These are phyloP conservation scores for Nadsonia commutata DNA, from an alignment of 1,139 yeast genomes.

Conservation along the genomic window DNA sequence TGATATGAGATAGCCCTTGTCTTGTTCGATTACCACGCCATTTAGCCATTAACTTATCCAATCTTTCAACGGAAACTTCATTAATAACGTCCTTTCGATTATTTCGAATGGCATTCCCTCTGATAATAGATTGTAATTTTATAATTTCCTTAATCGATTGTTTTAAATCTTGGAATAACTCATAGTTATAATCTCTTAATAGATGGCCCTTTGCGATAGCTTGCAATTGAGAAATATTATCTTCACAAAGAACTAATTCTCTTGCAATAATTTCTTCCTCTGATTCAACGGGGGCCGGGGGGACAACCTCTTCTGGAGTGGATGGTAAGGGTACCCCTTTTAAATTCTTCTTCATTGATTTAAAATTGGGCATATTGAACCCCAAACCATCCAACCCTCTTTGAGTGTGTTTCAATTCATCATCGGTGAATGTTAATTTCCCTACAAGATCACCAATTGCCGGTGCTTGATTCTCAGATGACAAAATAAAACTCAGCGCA, in stretches of 20 bases:
- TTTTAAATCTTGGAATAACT: not conserved
- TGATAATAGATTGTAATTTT: too few relatives aligned
- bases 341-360: slow-evolving; percentile 26
- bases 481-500: slow-evolving; percentile 65
- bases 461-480: slow-evolving; percentile 42
- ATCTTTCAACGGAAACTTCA: too few relatives aligned
- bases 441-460: slow-evolving; percentile 52
- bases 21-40: slow-evolving; percentile 12
- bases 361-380: slow-evolving; percentile 27
- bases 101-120: too few relatives aligned
- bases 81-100: too few relatives aligned
- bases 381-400: slow-evolving; percentile 40
- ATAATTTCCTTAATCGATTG: too few relatives aligned
- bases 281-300: slow-evolving; percentile 14
- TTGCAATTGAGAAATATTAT: slow-evolving; percentile 23
- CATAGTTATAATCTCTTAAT: slow-evolving; percentile 13
- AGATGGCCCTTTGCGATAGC: slow-evolving; percentile 24
- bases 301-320: slow-evolving; percentile 1
- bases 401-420: slow-evolving; percentile 56
- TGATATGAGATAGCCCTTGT: slow-evolving; percentile 1
- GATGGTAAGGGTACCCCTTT: too few relatives aligned
- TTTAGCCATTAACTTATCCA: slow-evolving; percentile 10
- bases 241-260: slow-evolving; percentile 15
- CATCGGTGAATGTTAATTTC: slow-evolving; percentile 43
- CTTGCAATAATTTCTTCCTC: slow-evolving; percentile 22